Evolutionary conservation across 2,329 filamentous ascomycete genomes (phyloP), one percentile per base, ranked within the genome.

Genomic region (Beauveria sp.): DNA sequence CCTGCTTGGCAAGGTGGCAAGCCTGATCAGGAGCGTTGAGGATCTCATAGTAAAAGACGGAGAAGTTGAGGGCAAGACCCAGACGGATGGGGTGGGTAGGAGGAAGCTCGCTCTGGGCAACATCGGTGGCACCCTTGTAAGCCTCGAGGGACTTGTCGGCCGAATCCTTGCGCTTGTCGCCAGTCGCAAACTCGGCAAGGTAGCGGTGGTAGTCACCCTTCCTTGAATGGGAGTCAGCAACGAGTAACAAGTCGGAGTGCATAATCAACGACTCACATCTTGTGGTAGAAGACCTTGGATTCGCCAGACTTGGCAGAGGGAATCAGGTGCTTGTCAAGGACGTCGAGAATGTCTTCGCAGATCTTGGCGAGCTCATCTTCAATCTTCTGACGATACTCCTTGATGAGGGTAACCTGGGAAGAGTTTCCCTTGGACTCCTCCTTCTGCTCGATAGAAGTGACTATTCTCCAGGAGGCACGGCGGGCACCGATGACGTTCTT

Each of bases 21-120:
- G 92, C 93, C 82, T 96, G 93, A 77, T 97, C 94, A 66, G 93
- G 93, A 48, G 93, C 92, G 84, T 97, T 99, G 73, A 97, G 84
- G 76, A 97, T 99, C 87, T 99, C 94, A 79, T 99, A 99, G 88
- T 97, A 97, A 85, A 97, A 97, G 73, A 97, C 92, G 67, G 92
- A 96, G 87, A 97, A 97, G 89, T 97, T 97, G 70, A 97, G 87
- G 69, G 93, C 93, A 72, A 97, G 89, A 77, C 93, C 93, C 67
- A 97, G 91, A 73, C 93, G 92, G 82, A 97, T 97, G 71, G 93
- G 93, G 84, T 97, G 93, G 64, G 94, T 97, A 65, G 93, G 93
- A 65, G 93, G 93, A 70, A 97, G 88, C 80, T 97, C 93, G 68
- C 91, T 96, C 84, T 97, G 93, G 70, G 94, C 94, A 73, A 97